Evolutionary conservation across 352 stramenopile genomes (phyloP), one percentile per base, ranked within the genome.

Genomic region (Globisporangium middletonii): DNA sequence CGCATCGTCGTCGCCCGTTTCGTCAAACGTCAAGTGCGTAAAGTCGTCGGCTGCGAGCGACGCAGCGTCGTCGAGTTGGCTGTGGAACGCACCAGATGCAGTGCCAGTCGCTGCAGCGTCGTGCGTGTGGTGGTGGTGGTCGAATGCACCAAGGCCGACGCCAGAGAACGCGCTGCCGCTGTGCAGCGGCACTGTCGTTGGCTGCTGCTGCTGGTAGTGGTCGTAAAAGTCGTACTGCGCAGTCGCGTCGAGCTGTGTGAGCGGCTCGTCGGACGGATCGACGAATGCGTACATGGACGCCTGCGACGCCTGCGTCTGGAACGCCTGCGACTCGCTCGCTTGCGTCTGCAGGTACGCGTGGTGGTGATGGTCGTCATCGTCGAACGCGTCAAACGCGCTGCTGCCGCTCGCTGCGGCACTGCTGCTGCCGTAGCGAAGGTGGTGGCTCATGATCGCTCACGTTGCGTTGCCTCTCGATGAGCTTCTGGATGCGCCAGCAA

Each of bases 11-110:
- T 92, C 82, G n/a, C 60, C 72, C 0, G 71, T 68, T 50, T 92
- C 82, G 45, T 92, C 82, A 55, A 92, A 92, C 43, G 69, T 80
- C 23, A 92, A 68, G 44, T 69, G 65, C 60, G 77, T 65, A 50
- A 91, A 86, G 48, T 89, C 81, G 28, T 65, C 65, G 16, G 67
- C 58, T 1, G 86, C 62, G 43, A 58, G 69, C 18, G 52, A 15
- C 5, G 50, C 19, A 19, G 45, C 50, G 27, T 78, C 67, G 33
- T 79, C 65, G 50, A 83, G 27, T 64, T 75, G 72, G 56, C 63
- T 74, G 62, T 73, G 62, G 63, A 84, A 76, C 49, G 50, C 44
- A 27, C 33, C 60, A 7, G 16, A 28, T 18, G 16, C 19, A 1
- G 6, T 48, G 16, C 16, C n/a, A n/a, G n/a, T 28, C 18, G 18